Conservation (phyloP, 2,329 filamentous ascomycete species). For the Pseudogymnoascus sp. region DNA sequence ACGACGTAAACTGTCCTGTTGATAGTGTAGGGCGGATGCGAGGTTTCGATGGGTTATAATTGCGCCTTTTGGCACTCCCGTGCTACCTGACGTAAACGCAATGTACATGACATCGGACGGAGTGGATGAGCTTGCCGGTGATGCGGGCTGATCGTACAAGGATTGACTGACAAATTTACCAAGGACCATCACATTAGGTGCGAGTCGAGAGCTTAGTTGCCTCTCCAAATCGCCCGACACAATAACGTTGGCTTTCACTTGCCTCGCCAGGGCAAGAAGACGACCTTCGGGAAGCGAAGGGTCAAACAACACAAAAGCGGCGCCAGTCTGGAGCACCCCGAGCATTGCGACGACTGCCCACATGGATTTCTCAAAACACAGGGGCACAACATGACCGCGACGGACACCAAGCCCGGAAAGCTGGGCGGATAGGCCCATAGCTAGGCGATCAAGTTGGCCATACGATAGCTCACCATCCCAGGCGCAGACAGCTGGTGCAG, state of each 20-base stretch:
- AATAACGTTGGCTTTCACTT: neutral
- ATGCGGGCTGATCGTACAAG: neutral
- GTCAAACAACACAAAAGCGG: conserved; percentile 23
- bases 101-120: neutral
- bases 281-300: conserved; percentile 20
- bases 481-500: no score
- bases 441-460: conserved; percentile 6
- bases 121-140: neutral
- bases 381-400: conserved; percentile 14
- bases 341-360: conserved; percentile 19
- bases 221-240: neutral
- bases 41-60: neutral
- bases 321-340: conserved; percentile 19
- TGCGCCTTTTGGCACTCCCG: conserved; percentile 15
- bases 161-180: no score
- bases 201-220: no score
- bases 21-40: neutral
- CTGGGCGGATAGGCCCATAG: conserved; percentile 10
- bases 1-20: neutral
- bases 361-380: conserved; percentile 21
- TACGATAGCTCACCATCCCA: neutral
- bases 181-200: no score
- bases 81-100: conserved; percentile 14
- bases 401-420: conserved; percentile 15
- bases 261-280: neutral